Percentiles rank a stretch among this genome's conserved stretches.
phyloP scores from a whole-genome alignment of 106 monocot species.

The Dendrobium huoshanense region DNA sequence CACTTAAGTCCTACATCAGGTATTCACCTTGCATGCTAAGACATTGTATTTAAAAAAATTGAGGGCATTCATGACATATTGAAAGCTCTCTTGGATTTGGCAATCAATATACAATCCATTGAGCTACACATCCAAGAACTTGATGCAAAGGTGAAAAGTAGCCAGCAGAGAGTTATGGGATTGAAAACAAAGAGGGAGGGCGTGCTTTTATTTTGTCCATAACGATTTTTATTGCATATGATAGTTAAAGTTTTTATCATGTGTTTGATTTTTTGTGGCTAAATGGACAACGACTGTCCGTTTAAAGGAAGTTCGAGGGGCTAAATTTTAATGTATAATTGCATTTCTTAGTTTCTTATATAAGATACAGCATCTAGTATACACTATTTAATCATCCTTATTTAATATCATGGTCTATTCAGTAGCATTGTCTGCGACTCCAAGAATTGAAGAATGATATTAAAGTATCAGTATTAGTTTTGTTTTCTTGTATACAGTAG shows the following conservation, averaged over 20 bases:
- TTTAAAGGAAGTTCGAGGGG: too few relatives aligned
- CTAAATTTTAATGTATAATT: too few relatives aligned
- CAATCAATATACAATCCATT: constrained; percentile 13
- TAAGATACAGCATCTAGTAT: neutral
- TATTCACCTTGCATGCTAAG: neutral
- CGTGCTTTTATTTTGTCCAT: neutral
- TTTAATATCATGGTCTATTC: neutral
- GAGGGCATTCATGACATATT: constrained; percentile 6
- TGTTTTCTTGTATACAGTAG: too few relatives aligned
- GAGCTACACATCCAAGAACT: constrained; percentile 13
- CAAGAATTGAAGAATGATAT: neutral
- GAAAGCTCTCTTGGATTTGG: constrained; percentile 16
- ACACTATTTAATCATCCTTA: neutral
- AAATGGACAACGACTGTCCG: neutral
- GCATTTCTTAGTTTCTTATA: too few relatives aligned
- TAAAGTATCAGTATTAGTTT: neutral
- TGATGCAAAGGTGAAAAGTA: constrained; percentile 19
- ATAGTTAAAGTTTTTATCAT: neutral
- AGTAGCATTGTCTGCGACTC: neutral
- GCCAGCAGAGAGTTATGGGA: constrained; percentile 6
- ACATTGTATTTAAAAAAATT: constrained; percentile 12
- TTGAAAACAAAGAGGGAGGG: constrained; percentile 18
- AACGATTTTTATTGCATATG: neutral
- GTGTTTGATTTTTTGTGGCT: neutral
- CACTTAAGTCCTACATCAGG: too few relatives aligned